A percentile compares a stretch with the other conserved stretches of the same genome.
These are phyloP conservation scores for Batrachochytrium dendrobatidis DNA, from an alignment of 371 early-diverging fungal genomes.

Conservation along the genomic window DNA sequence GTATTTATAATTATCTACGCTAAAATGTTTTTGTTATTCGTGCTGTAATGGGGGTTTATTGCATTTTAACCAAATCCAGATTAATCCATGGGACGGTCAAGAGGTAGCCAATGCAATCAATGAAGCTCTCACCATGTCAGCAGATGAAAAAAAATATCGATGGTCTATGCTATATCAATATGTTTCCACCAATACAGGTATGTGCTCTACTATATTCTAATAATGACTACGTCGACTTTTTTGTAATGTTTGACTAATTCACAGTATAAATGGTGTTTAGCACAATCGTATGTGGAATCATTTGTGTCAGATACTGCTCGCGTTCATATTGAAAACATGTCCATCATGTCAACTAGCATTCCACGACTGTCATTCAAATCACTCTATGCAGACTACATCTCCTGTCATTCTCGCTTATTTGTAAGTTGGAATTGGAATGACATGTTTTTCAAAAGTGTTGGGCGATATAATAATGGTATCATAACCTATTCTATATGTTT, in stretches of 20 bases:
- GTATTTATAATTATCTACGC: constrained; percentile 17
- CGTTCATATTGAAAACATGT: constrained; percentile 50
- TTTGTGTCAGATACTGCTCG: constrained; percentile 47
- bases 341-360: constrained; percentile 52
- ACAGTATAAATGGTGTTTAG: too few relatives aligned
- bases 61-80: too few relatives aligned
- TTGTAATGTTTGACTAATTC: constrained; percentile 1
- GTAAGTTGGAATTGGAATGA: too few relatives aligned
- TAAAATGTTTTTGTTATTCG: background rate
- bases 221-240: background rate
- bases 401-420: constrained; percentile 52
- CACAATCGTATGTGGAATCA: constrained; percentile 35
- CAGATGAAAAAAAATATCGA: constrained; percentile 52
- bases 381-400: constrained; percentile 39
- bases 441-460: too few relatives aligned
- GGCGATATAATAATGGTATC: constrained; percentile 6
- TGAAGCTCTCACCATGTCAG: constrained; percentile 66
- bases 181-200: constrained; percentile 65
- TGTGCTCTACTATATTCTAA: background rate
- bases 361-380: constrained; percentile 44
- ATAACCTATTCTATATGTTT: too few relatives aligned
- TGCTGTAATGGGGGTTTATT: background rate
- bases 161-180: constrained; percentile 59
- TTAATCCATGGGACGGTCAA: constrained; percentile 83
- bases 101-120: constrained; percentile 81